Evolutionary conservation across 495 filamentous ascomycete genomes (phyloP).

Genomic region (Parathielavia hyrcaniae): DNA sequence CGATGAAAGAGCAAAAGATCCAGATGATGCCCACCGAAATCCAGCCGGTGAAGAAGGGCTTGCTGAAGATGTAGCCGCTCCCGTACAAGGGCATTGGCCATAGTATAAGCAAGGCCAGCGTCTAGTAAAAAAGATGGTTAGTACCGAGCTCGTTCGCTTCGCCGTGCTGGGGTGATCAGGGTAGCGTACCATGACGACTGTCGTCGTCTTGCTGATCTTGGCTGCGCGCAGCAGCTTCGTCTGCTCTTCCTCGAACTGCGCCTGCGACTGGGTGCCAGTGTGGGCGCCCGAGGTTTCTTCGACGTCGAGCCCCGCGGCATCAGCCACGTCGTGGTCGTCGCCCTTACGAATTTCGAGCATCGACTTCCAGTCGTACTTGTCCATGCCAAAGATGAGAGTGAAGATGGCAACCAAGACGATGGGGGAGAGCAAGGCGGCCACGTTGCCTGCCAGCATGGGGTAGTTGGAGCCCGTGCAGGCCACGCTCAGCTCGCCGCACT

Average conservation of each 20-base stretch:
- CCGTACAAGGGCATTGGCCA: constrained; percentile 98
- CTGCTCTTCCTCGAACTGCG: constrained; percentile 53
- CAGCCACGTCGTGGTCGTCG: constrained; percentile 73
- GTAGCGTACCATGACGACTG: constrained; percentile 51
- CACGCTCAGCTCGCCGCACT: constrained; percentile 69
- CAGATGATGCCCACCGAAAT: constrained; percentile 78
- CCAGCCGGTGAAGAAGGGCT: constrained; percentile 91
- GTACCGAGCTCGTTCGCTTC: neutral
- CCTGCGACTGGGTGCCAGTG: constrained; percentile 31
- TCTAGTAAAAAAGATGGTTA: constrained; percentile 30
- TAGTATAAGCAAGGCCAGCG: constrained; percentile 69
- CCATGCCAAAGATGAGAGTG: constrained; percentile 63
- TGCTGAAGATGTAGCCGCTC: constrained; percentile 77
- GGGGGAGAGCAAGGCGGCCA: constrained; percentile 70
- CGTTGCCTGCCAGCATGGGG: constrained; percentile 85
- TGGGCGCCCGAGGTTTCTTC: constrained; percentile 59
- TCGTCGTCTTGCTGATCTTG: constrained; percentile 72
- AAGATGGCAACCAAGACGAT: constrained; percentile 72
- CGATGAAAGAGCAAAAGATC: constrained; percentile 68
- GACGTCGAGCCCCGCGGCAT: constrained; percentile 61
- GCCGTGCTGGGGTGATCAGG: neutral
- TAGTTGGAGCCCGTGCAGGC: constrained; percentile 72
- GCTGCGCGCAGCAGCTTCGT: constrained; percentile 63
- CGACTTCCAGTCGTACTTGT: constrained; percentile 84
- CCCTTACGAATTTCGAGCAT: constrained; percentile 80